Base-by-base conservation (phyloP, 345 rosid genomes). In the Citrus sp. region DNA sequence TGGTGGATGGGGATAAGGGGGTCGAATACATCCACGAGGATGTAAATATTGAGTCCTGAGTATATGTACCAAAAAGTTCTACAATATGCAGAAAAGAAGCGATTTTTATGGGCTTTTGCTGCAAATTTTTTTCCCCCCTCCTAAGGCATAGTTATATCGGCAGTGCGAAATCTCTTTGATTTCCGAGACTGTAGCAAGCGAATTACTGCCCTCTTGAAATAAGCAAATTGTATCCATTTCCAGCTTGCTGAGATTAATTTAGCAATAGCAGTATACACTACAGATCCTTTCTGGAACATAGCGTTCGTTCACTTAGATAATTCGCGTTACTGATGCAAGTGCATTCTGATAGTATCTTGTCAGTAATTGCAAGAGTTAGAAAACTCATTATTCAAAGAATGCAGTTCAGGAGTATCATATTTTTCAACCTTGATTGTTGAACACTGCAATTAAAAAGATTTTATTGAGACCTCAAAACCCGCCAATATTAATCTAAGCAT, bases 1-100 rank as follows among this genome's bases (percentile, higher is more conserved):
- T 94, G 55, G 99, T 97, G 73, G 90, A 90, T 80, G 97, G 98
- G 66, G 98, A 97, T 85, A 93, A 90, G 73, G 93, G 91, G 34
- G 84, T 97, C 2, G 46, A 42, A 51, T 97, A 94, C 79, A 88
- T 87, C 77, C 99, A 97, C 83, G 87, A 88, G 77, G 95, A 90
- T 77, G 73, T 94, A 16, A 82, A 90, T 7, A 51, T 75, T 25
- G 80, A 84, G 58, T 73, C 85, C 55, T 77, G 54, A 60, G 25
- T 78, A 60, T 46, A 68, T 61, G 28, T 9, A 40, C 58, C 4
- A 8, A 42, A 7, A 7, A 58, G 4, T 30, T 58, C n/a, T 65
- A 51, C n/a, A 12, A n/a, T 46, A 32, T 21, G 78, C 62, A 63
- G 25, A 12, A 51, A 5, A 75, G 56, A 9, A 75, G 71, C 32